Conservation (phyloP, 140 eudicot genomes). For the Stevia rebaudiana region DNA sequence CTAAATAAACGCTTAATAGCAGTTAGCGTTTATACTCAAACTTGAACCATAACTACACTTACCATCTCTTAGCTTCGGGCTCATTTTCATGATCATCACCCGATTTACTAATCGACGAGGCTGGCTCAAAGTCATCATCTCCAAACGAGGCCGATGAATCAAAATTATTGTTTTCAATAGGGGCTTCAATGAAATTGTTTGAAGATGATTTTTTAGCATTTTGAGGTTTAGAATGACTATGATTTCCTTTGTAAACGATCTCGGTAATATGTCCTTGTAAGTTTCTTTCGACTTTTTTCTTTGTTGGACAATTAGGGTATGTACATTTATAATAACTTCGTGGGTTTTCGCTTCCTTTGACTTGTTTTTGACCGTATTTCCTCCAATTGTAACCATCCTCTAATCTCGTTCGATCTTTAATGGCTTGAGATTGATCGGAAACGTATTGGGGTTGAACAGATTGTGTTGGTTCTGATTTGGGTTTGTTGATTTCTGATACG, state of each 20-base stretch:
- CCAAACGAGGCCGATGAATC: slow-evolving; percentile 77
- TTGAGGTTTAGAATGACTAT: slow-evolving; percentile 88
- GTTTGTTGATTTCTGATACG: slow-evolving; percentile 19
- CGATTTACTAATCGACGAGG: slow-evolving; percentile 63
- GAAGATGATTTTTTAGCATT: slow-evolving; percentile 68
- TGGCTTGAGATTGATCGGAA: slow-evolving; percentile 49
- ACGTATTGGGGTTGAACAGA: slow-evolving; percentile 25
- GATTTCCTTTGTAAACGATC: slow-evolving; percentile 87
- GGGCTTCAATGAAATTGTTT: slow-evolving; percentile 29
- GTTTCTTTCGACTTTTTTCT: slow-evolving; percentile 78
- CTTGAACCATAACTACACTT: slow-evolving; percentile 16
- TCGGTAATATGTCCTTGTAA: slow-evolving; percentile 82
- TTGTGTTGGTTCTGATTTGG: slow-evolving; percentile 43
- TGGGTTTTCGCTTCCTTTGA: slow-evolving; percentile 98
- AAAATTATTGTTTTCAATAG: slow-evolving; percentile 31
- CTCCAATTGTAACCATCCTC: slow-evolving; percentile 98
- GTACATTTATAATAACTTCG: slow-evolving; percentile 94
- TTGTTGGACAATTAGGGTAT: slow-evolving; percentile 68
- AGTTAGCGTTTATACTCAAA: background rate
- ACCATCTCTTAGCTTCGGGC: slow-evolving; percentile 95
- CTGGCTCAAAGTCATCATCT: slow-evolving; percentile 81
- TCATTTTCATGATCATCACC: slow-evolving; percentile 80
- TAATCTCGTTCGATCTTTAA: slow-evolving; percentile 57
- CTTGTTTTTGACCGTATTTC: slow-evolving; percentile 93
- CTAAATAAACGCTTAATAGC: background rate